A percentile compares a stretch with the other conserved stretches of the same genome.
Conservation (phyloP, 345 rosid species). For the Ceriops decandra region DNA sequence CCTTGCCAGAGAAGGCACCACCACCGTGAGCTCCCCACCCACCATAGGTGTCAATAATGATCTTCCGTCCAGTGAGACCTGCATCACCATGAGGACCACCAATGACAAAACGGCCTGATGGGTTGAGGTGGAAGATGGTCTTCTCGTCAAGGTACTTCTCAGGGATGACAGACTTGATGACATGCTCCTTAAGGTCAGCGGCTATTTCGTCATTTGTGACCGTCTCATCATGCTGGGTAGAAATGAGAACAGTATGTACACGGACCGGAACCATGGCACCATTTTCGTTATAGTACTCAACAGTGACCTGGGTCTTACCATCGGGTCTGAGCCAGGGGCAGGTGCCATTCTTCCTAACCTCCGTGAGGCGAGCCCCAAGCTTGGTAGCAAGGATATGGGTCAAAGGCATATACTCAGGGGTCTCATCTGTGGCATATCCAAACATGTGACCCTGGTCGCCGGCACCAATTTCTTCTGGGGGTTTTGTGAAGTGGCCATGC, state of each 20-base stretch:
- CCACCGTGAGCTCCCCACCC: constrained; percentile 44
- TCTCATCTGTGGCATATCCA: constrained; percentile 38
- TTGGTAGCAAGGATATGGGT: constrained; percentile 38
- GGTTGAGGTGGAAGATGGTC: constrained; percentile 42
- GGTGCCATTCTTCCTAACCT: constrained; percentile 36
- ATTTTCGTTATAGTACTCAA: constrained; percentile 32
- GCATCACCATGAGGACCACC: constrained; percentile 42
- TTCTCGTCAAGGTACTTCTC: constrained; percentile 41
- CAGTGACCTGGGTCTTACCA: constrained; percentile 38
- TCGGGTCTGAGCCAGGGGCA: constrained; percentile 37
- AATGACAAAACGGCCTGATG: constrained; percentile 37
- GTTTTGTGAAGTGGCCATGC: constrained; percentile 38
- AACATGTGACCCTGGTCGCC: constrained; percentile 41
- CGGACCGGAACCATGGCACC: constrained; percentile 41
- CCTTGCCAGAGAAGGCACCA: constrained; percentile 40
- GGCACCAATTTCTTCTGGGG: constrained; percentile 37
- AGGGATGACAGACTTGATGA: constrained; percentile 35
- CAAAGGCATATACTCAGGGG: constrained; percentile 37
- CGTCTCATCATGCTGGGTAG: constrained; percentile 39
- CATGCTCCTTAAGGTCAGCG: constrained; percentile 37
- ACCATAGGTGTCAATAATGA: constrained; percentile 38
- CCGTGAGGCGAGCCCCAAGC: constrained; percentile 35
- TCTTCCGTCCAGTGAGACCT: constrained; percentile 39
- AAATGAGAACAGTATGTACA: constrained; percentile 36
- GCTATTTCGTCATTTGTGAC: constrained; percentile 37